phyloP scores from a whole-genome alignment of 2,329 filamentous ascomycete species.

The Apiospora aurea region DNA sequence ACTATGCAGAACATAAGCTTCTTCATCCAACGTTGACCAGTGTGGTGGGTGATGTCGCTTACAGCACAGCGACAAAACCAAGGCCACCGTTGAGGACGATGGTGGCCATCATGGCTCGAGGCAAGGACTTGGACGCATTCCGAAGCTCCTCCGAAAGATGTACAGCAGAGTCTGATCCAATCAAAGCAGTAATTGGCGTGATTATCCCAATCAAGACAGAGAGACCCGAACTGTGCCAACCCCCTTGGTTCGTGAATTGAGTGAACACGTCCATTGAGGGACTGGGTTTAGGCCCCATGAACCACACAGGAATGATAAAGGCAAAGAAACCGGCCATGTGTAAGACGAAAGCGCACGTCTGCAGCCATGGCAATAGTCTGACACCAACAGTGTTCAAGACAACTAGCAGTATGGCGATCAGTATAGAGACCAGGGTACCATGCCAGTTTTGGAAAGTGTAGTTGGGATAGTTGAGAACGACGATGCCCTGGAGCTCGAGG shows the following conservation, averaged over 20 bases:
- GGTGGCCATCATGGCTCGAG: constrained; percentile 44
- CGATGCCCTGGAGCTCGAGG: constrained; percentile 22
- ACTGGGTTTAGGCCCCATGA: constrained; percentile 42
- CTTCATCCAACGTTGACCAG: neutral
- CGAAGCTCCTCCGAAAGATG: constrained; percentile 47
- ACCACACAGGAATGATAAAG: constrained; percentile 49
- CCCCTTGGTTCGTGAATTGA: constrained; percentile 41
- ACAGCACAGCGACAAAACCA: constrained; percentile 38
- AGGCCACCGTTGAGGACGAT: constrained; percentile 42
- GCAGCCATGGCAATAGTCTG: constrained; percentile 49
- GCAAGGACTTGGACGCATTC: constrained; percentile 41
- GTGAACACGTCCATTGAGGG: constrained; percentile 37
- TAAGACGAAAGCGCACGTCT: constrained; percentile 51
- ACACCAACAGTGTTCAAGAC: constrained; percentile 53
- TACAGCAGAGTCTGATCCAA: constrained; percentile 42
- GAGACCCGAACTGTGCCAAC: constrained; percentile 43
- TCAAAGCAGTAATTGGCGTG: constrained; percentile 45
- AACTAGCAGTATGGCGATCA: constrained; percentile 48
- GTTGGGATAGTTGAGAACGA: constrained; percentile 4
- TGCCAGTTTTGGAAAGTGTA: constrained; percentile 43
- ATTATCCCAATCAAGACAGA: constrained; percentile 48
- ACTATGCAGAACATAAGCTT: constrained; percentile 36
- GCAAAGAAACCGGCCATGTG: constrained; percentile 53
- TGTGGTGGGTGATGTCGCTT: neutral
- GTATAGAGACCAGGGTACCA: constrained; percentile 51